Percentiles rank a stretch among this genome's conserved stretches.
phyloP scores from a whole-genome alignment of 2,329 filamentous ascomycete species.

The Gnomoniopsis sp. region DNA sequence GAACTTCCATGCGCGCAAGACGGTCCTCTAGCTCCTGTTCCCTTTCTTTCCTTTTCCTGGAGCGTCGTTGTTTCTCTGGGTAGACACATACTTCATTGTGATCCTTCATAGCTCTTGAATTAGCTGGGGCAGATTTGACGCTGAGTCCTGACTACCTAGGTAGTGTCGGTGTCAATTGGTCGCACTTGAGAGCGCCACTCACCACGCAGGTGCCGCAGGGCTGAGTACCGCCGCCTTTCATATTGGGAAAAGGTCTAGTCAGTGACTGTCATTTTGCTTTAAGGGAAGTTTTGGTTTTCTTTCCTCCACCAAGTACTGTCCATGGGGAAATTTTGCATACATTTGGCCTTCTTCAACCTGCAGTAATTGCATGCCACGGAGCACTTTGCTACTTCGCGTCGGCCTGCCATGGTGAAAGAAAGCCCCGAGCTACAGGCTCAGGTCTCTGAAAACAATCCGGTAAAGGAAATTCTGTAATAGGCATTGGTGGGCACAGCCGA shows the following conservation, averaged over 20 bases:
- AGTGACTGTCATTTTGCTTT: background rate
- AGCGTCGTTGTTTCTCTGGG: background rate
- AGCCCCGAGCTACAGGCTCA: background rate
- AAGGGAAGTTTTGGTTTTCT: too few species aligned
- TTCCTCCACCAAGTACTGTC: too few species aligned
- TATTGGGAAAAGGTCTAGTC: too few species aligned
- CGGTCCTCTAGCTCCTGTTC: background rate
- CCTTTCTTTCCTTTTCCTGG: conserved; percentile 1
- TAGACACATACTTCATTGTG: conserved; percentile 5
- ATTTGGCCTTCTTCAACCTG: conserved; percentile 11
- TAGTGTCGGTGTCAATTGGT: background rate
- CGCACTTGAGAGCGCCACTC: background rate
- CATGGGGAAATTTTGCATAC: background rate
- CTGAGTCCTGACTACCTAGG: too few species aligned
- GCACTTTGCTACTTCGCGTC: background rate
- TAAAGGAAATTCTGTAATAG: too few species aligned
- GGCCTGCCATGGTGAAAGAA: background rate
- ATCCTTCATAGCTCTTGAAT: background rate
- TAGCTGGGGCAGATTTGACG: background rate
- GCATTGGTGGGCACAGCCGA: too few species aligned
- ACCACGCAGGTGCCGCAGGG: conserved; percentile 5
- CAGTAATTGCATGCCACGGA: conserved; percentile 4
- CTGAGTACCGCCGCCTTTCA: conserved; percentile 1
- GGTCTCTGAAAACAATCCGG: background rate
- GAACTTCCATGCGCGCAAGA: conserved; percentile 3